Evolutionary conservation across 352 stramenopile genomes (phyloP).

Genomic region (Pythium sp.): DNA sequence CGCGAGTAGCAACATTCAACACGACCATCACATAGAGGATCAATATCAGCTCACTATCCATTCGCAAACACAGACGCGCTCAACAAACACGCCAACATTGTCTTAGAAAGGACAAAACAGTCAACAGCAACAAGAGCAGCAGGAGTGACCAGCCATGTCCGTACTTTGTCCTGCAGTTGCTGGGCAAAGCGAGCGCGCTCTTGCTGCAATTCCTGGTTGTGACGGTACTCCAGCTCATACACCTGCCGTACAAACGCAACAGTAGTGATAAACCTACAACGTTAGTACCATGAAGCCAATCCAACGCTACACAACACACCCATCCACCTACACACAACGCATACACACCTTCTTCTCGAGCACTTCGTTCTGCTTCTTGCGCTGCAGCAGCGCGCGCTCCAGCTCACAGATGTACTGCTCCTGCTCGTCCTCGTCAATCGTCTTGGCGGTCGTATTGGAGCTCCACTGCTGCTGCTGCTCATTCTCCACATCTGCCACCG

Average conservation of each 20-base stretch:
- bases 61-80: too few species aligned
- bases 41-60: neutral
- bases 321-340: neutral
- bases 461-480: slow-evolving; percentile 6
- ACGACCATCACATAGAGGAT: too few species aligned
- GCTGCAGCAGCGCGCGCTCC: slow-evolving; percentile 65
- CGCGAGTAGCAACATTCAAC: neutral
- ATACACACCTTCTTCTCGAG: slow-evolving; percentile 42
- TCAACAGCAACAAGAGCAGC: neutral
- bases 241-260: slow-evolving; percentile 14
- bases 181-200: slow-evolving; percentile 6
- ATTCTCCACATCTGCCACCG: neutral
- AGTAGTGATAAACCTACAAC: neutral
- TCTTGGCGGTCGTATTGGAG: slow-evolving; percentile 1
- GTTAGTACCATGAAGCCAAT: neutral
- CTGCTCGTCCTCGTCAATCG: slow-evolving; percentile 53
- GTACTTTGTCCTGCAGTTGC: neutral
- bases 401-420: slow-evolving; percentile 80
- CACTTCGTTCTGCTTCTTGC: slow-evolving; percentile 71
- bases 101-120: too few species aligned
- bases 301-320: neutral
- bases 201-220: slow-evolving; percentile 3
- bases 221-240: slow-evolving; percentile 19
- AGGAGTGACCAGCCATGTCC: neutral
- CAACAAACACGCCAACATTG: too few species aligned